Evolutionary conservation across 169 alveolate genomes (phyloP).

Genomic region (Cryptosporidium parvum): DNA sequence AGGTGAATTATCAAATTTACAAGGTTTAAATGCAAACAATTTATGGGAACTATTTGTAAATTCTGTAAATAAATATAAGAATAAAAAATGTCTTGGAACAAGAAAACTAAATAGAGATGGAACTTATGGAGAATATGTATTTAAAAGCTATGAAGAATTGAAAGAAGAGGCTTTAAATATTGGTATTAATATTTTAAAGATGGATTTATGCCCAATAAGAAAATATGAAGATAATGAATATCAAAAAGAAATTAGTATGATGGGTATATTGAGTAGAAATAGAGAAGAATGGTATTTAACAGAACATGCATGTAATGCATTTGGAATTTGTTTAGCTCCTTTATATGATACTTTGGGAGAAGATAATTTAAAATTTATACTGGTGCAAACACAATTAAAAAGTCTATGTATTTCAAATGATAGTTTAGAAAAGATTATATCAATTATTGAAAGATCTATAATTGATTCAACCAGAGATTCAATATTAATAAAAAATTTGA

Average conservation of each 20-base stretch:
- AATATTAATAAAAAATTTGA: constrained; percentile 40
- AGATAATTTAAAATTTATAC: constrained; percentile 82
- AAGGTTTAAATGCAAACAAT: constrained; percentile 42
- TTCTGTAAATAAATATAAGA: constrained; percentile 27
- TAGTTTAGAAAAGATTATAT: constrained; percentile 64
- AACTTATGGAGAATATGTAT: constrained; percentile 33
- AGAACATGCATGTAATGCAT: constrained; percentile 84
- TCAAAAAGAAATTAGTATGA: constrained; percentile 76
- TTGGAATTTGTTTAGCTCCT: constrained; percentile 82
- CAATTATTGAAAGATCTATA: constrained; percentile 70
- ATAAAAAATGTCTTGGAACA: constrained; percentile 36
- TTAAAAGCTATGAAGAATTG: constrained; percentile 50
- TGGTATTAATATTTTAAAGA: constrained; percentile 26
- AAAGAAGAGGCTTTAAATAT: constrained; percentile 29
- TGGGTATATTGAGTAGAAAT: constrained; percentile 87
- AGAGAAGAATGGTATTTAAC: constrained; percentile 89
- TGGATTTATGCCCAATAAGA: constrained; percentile 26
- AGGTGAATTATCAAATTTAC: constrained; percentile 37
- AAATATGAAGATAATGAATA: constrained; percentile 49
- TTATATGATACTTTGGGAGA: constrained; percentile 86
- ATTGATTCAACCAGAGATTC: constrained; percentile 31
- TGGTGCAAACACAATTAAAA: constrained; percentile 79
- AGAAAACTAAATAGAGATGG: constrained; percentile 45
- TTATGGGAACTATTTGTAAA: constrained; percentile 64
- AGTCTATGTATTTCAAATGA: constrained; percentile 79